A percentile compares a stretch with the other conserved stretches of the same genome.
Evolutionary conservation across 1,284 basidiomycete genomes (phyloP).

Genomic region (Sporisorium reilianum): DNA sequence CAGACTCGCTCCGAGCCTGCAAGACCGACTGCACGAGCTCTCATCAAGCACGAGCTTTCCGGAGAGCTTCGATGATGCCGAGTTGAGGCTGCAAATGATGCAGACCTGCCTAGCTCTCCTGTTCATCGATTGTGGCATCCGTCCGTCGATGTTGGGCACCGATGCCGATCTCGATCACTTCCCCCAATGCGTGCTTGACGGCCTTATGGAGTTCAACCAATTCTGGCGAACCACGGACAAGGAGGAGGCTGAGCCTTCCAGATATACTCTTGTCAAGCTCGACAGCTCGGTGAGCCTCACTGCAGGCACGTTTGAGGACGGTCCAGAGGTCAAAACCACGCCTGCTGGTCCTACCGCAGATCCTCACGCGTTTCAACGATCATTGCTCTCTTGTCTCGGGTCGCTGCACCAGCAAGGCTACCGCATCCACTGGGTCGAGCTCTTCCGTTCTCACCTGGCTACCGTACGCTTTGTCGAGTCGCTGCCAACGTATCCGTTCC

Average conservation of each 20-base stretch:
- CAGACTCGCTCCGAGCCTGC: conserved; percentile 3
- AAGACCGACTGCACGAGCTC: conserved; percentile 11
- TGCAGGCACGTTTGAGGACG: not conserved
- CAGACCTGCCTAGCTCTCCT: conserved; percentile 24
- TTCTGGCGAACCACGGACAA: too few relatives aligned
- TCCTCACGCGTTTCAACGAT: conserved; percentile 8
- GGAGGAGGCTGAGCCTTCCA: not conserved
- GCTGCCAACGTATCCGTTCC: conserved; percentile 46
- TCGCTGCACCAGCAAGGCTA: conserved; percentile 34
- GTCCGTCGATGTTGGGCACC: not conserved
- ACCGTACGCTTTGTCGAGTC: conserved; percentile 13
- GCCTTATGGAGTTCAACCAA: not conserved
- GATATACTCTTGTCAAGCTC: conserved; percentile 10
- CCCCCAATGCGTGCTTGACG: not conserved
- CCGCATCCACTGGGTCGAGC: conserved; percentile 32
- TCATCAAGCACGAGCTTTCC: not conserved
- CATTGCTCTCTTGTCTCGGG: conserved; percentile 10
- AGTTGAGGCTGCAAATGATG: not conserved
- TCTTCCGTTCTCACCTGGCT: conserved; percentile 26
- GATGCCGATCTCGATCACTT: not conserved
- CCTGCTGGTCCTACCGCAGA: not conserved
- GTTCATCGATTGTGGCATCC: conserved; percentile 24
- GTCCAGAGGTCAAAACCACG: not conserved
- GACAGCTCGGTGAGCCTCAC: conserved; percentile 2
- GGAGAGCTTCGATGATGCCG: not conserved